Conservation (phyloP, 1,284 basidiomycete species). For the Bjerkandera adusta region DNA sequence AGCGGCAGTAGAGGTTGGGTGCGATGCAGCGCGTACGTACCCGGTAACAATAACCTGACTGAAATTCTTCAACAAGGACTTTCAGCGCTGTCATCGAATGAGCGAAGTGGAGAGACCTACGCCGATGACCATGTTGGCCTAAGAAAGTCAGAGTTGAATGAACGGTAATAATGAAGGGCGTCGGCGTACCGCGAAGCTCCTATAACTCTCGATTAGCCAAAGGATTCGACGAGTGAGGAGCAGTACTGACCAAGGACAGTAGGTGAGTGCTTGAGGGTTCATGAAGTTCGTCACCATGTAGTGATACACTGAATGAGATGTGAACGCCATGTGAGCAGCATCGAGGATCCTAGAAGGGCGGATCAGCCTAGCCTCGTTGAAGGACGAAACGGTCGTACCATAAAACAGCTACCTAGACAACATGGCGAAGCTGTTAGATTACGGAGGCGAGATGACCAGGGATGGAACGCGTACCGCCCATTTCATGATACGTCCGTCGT, state of each 20-base stretch:
- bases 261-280: conserved; percentile 8
- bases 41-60: conserved; percentile 3
- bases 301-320: conserved; percentile 10
- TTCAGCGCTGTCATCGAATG: not conserved
- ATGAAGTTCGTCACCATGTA: conserved; percentile 14
- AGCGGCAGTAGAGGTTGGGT: no score
- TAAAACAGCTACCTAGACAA: not conserved
- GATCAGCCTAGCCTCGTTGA: not conserved
- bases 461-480: not conserved
- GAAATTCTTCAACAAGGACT: not conserved
- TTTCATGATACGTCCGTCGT: conserved; percentile 1
- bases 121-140: not conserved
- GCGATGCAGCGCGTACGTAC: no score
- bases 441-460: not conserved
- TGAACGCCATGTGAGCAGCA: conserved; percentile 3
- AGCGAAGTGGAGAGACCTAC: not conserved
- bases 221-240: no score
- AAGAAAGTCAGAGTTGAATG: no score
- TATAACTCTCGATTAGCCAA: no score
- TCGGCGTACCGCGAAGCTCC: conserved; percentile 2
- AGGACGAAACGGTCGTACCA: not conserved
- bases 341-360: conserved; percentile 3
- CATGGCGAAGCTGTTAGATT: no score
- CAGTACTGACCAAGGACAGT: conserved; percentile 10
- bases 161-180: no score